phyloP scores from a whole-genome alignment of 2,329 filamentous ascomycete genomes.

The Dryadomyces sulphureus region DNA sequence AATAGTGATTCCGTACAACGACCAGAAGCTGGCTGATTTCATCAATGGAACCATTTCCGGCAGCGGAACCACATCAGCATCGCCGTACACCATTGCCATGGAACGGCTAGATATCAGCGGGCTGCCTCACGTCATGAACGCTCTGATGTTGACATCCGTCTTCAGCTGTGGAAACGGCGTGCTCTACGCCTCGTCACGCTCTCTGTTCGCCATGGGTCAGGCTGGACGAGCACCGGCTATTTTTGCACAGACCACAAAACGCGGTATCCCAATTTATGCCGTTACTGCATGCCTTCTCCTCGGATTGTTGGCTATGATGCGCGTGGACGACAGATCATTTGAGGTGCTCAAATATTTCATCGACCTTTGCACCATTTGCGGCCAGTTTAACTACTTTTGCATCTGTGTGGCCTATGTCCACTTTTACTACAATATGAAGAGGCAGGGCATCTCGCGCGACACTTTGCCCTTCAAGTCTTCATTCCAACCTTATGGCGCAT shows the following conservation, averaged over 20 bases:
- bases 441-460: constrained; percentile 36
- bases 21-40: constrained; percentile 32
- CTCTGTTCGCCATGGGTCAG: constrained; percentile 41
- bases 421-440: constrained; percentile 40
- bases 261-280: constrained; percentile 48
- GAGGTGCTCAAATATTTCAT: constrained; percentile 46
- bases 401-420: constrained; percentile 43
- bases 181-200: constrained; percentile 44
- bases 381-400: constrained; percentile 41
- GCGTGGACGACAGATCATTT: constrained; percentile 37
- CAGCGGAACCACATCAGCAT: constrained; percentile 37
- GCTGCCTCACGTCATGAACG: constrained; percentile 46
- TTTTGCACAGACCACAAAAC: constrained; percentile 30
- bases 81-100: constrained; percentile 41
- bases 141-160: constrained; percentile 41
- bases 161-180: constrained; percentile 49
- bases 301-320: constrained; percentile 47
- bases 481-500: constrained; percentile 11
- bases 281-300: constrained; percentile 43
- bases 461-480: constrained; percentile 39
- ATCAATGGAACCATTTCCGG: constrained; percentile 26
- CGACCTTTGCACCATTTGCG: constrained; percentile 44
- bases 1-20: constrained; percentile 45
- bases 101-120: constrained; percentile 33
- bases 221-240: constrained; percentile 33